Base-by-base conservation (phyloP, 2,329 filamentous ascomycete species). In the Fusarium illudens region DNA sequence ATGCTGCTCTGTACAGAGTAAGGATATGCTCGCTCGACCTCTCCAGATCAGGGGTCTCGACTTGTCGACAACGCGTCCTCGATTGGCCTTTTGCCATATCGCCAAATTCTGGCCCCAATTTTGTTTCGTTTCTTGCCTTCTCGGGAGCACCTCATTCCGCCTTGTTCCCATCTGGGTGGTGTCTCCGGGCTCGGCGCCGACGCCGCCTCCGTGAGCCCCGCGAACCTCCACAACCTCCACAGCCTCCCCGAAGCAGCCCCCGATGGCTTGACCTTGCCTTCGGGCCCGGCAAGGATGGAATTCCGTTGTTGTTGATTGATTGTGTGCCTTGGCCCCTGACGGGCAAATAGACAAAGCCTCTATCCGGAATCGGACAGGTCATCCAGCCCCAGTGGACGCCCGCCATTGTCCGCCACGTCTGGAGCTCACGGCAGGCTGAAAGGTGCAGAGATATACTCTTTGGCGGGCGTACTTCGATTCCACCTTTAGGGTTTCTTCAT, bases 141-240 rank as follows among this genome's bases (percentile, higher is more conserved):
- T 25, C 46, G 58, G 37, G 32, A 54, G 30, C n/a, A 13, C 39
- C n/a, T 29, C 25, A 20, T 32, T 33, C 55, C 46, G 25, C 39
- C 33, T 56, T 51, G 36, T 49, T 60, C 42, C 46, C 46, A 44
- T 46, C 37, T 34, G 19, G 48, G 49, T 44, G 22, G 19, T 48
- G 36, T 46, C 52, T 46, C 57, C 20, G 25, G 22, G 46, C 22
- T 53, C 44, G 39, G 50, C 50, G 32, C 58, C 52, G 42, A 57
- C 33, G 39, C 25, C 50, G 64, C 29, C 32, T 60, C 44, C 39
- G 37, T 32, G 50, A 60, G 56, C 56, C 56, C 56, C 61, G 19
- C 46, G 55, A 64, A 33, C 46, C 51, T 42, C 37, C 25, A 39
- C 33, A 39, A 9, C 25, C 50, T 34, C 46, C 25, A n/a, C n/a